These are phyloP conservation scores for Pyrenophora seminiperda DNA, from an alignment of 2,329 filamentous ascomycete species.

Conservation along the genomic window DNA sequence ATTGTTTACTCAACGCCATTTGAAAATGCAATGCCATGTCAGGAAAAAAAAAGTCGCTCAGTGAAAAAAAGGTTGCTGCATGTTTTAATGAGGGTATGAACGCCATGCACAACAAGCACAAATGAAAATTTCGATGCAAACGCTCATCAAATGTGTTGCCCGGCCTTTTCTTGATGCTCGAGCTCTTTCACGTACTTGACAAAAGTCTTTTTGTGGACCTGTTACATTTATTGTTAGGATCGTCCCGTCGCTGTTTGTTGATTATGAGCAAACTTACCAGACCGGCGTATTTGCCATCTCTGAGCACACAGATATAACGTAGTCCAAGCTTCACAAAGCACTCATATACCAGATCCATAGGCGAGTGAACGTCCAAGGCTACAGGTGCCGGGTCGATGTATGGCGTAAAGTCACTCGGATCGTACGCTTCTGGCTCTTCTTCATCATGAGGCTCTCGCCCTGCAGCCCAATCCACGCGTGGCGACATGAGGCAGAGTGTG, in stretches of 20 bases:
- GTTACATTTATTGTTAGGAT: conserved; percentile 3
- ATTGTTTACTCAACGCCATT: conserved; percentile 7
- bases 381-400: conserved; percentile 93
- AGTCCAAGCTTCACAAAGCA: conserved; percentile 94
- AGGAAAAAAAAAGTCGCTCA: background rate
- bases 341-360: conserved; percentile 95
- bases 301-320: conserved; percentile 87
- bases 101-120: background rate
- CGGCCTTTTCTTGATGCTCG: conserved; percentile 58
- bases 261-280: conserved; percentile 69
- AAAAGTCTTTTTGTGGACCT: conserved; percentile 95
- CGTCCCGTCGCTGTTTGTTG: background rate
- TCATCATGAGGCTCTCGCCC: conserved; percentile 59
- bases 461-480: conserved; percentile 57
- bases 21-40: conserved; percentile 7
- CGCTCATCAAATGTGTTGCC: conserved; percentile 2
- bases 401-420: conserved; percentile 80
- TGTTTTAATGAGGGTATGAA: conserved; percentile 4
- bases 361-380: conserved; percentile 82
- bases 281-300: conserved; percentile 83
- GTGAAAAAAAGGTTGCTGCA: background rate
- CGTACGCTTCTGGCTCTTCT: conserved; percentile 55
- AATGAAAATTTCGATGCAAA: background rate
- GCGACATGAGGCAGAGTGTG: conserved; percentile 80
- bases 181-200: conserved; percentile 90